Conservation (phyloP, 345 rosid species). For the Citrus hindsii region DNA sequence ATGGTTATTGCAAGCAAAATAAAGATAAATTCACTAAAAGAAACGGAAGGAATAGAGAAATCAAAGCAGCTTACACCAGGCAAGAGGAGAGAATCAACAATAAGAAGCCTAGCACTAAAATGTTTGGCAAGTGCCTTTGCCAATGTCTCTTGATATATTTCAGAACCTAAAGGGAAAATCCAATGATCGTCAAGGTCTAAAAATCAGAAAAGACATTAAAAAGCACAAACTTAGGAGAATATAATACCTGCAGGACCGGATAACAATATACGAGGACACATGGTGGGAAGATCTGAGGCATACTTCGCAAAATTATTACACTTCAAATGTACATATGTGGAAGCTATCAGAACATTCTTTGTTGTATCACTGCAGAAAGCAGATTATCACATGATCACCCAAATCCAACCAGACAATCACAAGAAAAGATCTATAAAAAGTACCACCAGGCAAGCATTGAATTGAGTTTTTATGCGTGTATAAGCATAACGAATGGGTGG, state of each 20-base stretch:
- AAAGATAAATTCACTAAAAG: neutral
- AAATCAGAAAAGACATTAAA: neutral
- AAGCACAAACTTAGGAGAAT: neutral
- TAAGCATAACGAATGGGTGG: neutral
- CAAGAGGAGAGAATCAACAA: constrained; percentile 79
- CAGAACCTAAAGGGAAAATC: constrained; percentile 60
- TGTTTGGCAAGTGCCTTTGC: constrained; percentile 86
- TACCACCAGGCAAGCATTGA: neutral
- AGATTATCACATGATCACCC: neutral
- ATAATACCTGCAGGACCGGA: constrained; percentile 92
- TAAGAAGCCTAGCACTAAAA: constrained; percentile 73
- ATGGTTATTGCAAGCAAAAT: neutral
- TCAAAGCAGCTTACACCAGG: constrained; percentile 76
- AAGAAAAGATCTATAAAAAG: neutral
- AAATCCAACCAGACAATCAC: neutral
- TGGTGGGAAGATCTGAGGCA: constrained; percentile 66
- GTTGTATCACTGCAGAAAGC: constrained; percentile 69
- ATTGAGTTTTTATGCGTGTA: neutral
- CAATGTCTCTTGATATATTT: constrained; percentile 94
- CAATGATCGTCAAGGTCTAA: neutral
- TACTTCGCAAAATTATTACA: constrained; percentile 68
- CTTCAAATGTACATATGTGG: constrained; percentile 77
- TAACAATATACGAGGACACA: constrained; percentile 79
- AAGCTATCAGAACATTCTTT: constrained; percentile 74
- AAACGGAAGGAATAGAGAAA: neutral